Percentiles rank a stretch among this genome's conserved stretches.
These are phyloP conservation scores for Rubia peregrina DNA, from an alignment of 305 asterid species.

Conservation along the genomic window DNA sequence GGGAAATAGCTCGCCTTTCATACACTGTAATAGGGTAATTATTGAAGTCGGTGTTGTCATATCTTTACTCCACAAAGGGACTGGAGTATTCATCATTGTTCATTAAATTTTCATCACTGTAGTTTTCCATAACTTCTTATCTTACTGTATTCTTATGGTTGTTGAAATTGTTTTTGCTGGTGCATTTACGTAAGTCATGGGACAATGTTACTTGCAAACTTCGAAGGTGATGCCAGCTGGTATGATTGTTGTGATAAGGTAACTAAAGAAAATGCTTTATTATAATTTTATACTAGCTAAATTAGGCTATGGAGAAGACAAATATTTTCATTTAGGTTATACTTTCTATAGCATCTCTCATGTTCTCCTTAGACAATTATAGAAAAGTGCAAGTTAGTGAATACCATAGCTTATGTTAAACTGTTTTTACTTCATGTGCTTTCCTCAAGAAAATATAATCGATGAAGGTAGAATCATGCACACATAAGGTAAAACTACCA, in stretches of 20 bases:
- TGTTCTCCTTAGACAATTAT: no score
- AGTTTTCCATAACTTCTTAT: not conserved
- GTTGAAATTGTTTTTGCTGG: constrained; percentile 53
- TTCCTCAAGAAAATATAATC: constrained; percentile 86
- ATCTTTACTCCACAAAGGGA: not conserved
- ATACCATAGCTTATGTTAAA: no score
- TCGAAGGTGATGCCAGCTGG: constrained; percentile 87
- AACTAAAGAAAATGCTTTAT: constrained; percentile 16
- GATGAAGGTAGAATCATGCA: no score
- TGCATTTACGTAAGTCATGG: constrained; percentile 54
- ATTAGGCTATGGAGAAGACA: not conserved
- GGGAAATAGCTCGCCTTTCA: not conserved
- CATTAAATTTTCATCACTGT: not conserved
- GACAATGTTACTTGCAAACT: constrained; percentile 56
- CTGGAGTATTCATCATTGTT: not conserved
- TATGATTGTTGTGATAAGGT: constrained; percentile 76
- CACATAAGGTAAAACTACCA: no score
- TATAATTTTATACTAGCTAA: not conserved
- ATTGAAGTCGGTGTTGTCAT: not conserved
- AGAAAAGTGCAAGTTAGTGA: no score
- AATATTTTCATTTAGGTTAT: no score
- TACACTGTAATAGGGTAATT: not conserved
- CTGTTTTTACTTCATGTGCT: constrained; percentile 25
- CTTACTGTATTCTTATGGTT: not conserved
- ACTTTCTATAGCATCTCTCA: no score